These are phyloP conservation scores for Staphylotrichum tortipilum DNA, from an alignment of 495 filamentous ascomycete genomes.

Conservation along the genomic window DNA sequence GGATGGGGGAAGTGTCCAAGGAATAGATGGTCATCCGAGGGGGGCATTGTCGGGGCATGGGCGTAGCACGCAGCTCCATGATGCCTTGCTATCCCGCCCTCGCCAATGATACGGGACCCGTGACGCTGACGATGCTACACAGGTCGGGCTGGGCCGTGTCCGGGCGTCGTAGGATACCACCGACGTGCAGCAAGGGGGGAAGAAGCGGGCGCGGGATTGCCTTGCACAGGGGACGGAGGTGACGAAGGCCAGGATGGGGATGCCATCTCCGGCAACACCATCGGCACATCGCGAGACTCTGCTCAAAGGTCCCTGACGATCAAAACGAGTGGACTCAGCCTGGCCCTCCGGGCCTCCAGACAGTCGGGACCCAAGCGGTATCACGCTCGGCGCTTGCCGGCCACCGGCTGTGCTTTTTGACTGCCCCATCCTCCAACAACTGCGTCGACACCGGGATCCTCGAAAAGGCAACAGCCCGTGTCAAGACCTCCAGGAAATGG, in stretches of 20 bases:
- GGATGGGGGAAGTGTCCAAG: neutral
- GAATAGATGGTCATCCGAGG: conserved; percentile 15
- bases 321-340: too few relatives aligned
- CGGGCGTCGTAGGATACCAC: conserved; percentile 13
- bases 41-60: conserved; percentile 18
- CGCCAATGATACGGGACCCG: conserved; percentile 19
- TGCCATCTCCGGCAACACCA: too few relatives aligned
- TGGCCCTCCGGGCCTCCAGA: too few relatives aligned
- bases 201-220: neutral
- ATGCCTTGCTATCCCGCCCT: conserved; percentile 7
- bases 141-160: conserved; percentile 26
- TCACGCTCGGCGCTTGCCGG: too few relatives aligned
- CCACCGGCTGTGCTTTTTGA: too few relatives aligned
- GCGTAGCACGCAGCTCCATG: conserved; percentile 3
- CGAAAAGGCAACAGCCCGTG: too few relatives aligned
- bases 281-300: neutral
- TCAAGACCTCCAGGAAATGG: neutral
- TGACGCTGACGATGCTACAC: conserved; percentile 23
- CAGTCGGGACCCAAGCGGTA: too few relatives aligned
- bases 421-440: too few relatives aligned
- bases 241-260: neutral
- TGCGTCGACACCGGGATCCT: too few relatives aligned
- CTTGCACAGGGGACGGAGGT: neutral
- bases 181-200: conserved; percentile 6
- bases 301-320: too few relatives aligned